Percentiles rank a stretch among this genome's conserved stretches.
phyloP scores from a whole-genome alignment of 176 grass and related monocot species.

The Triticum turgidum region DNA sequence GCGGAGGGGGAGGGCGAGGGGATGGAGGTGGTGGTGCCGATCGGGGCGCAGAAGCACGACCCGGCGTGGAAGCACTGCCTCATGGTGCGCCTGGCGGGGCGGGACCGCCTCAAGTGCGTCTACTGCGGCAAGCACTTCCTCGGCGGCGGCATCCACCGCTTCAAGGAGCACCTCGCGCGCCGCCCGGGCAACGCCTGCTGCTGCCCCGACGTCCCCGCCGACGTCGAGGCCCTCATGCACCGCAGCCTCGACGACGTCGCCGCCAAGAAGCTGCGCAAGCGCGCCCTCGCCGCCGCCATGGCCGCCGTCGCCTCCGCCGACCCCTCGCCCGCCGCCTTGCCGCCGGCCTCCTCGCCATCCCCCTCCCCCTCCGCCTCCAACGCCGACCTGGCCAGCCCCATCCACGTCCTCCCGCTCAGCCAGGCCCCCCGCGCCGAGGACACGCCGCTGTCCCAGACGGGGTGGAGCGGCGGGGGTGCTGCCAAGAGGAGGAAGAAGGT shows the following conservation, averaged over 20 bases:
- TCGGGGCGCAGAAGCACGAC: conserved; percentile 89
- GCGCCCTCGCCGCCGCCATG: conserved; percentile 35
- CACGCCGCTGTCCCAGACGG: not conserved
- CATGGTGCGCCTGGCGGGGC: conserved; percentile 66
- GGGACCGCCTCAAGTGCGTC: conserved; percentile 69
- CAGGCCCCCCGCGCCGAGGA: conserved; percentile 37
- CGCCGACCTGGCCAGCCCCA: conserved; percentile 18
- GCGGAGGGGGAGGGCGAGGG: not conserved
- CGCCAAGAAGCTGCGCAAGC: conserved; percentile 67
- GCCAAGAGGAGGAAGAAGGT: conserved; percentile 46
- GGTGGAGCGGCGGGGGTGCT: conserved; percentile 7
- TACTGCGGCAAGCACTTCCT: conserved; percentile 91
- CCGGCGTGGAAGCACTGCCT: conserved; percentile 93
- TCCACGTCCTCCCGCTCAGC: conserved; percentile 52
- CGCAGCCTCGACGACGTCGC: conserved; percentile 65
- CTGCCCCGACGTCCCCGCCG: conserved; percentile 74
- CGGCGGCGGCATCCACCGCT: conserved; percentile 93
- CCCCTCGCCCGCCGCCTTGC: not conserved
- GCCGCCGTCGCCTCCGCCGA: not conserved
- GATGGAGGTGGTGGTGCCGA: conserved; percentile 56
- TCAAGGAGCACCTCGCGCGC: conserved; percentile 95
- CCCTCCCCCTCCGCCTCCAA: conserved; percentile 16
- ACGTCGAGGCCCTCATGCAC: conserved; percentile 73
- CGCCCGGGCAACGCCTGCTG: conserved; percentile 86
- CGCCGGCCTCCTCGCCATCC: not conserved